Percentiles rank a stretch among this genome's conserved stretches.
phyloP scores from a whole-genome alignment of 176 grass and related monocot species.

The Hordeum vulgare region MorexV3_pseudomolecules_assembly NC_058520.1:531391570-531392069 shows the following conservation, averaged over 20 bases:
- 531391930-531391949: neutral
- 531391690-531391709: conserved; percentile 6
- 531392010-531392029: neutral
- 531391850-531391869: conserved; percentile 36
- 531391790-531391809: conserved; percentile 15
- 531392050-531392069: neutral
- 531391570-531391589: neutral
- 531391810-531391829: conserved; percentile 3
- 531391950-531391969: neutral
- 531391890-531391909: neutral
- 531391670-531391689: neutral
- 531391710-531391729: neutral
- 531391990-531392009: neutral
- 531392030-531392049: neutral
- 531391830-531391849: conserved; percentile 20
- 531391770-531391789: neutral
- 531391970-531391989: neutral
- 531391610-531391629: neutral
- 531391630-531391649: neutral
- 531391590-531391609: too few relatives aligned
- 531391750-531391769: conserved; percentile 32
- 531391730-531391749: neutral
- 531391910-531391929: conserved; percentile 31
- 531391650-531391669: conserved; percentile 25
- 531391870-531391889: conserved; percentile 6